Evolutionary conservation across 352 stramenopile genomes (phyloP).

Genomic region (Globisporangium irregulare): DNA sequence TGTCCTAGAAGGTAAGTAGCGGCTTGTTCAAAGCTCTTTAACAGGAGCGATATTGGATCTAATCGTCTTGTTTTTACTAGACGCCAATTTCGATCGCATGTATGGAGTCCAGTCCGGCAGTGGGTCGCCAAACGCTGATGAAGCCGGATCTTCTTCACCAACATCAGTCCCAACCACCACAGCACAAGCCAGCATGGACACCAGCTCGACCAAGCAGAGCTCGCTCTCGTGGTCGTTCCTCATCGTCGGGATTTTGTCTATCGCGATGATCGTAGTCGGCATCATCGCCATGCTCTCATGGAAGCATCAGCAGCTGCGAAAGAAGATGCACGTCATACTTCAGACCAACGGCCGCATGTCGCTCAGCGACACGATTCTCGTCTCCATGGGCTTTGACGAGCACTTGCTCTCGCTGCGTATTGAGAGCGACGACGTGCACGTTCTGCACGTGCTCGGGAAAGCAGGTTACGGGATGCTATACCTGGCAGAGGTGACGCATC

Average conservation of each 20-base stretch:
- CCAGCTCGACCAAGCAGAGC: not conserved
- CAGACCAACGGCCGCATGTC: constrained; percentile 4
- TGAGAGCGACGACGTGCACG: constrained; percentile 11
- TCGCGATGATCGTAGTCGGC: constrained; percentile 21
- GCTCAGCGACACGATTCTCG: constrained; percentile 18
- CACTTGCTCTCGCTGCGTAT: constrained; percentile 20
- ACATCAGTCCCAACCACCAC: not conserved
- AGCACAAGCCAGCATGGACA: constrained; percentile 1
- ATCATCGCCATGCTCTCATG: constrained; percentile 25
- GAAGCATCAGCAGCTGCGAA: constrained; percentile 26
- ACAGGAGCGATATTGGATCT: not conserved
- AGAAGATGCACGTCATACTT: constrained; percentile 15
- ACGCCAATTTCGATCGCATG: constrained; percentile 12
- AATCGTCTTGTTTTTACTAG: not conserved
- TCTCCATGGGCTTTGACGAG: constrained; percentile 19
- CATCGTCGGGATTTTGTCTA: constrained; percentile 22
- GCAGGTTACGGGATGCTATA: constrained; percentile 12
- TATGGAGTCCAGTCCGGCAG: not conserved
- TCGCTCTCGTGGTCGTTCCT: constrained; percentile 24
- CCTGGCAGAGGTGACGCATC: constrained; percentile 12
- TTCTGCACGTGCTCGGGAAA: constrained; percentile 13
- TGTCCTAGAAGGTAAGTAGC: constrained; percentile 2
- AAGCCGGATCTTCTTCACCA: not conserved
- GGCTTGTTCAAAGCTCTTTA: not conserved
- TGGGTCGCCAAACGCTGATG: not conserved